Base-by-base conservation (phyloP, 371 early-diverging fungal genomes). In the Mucor lusitanicus region DNA sequence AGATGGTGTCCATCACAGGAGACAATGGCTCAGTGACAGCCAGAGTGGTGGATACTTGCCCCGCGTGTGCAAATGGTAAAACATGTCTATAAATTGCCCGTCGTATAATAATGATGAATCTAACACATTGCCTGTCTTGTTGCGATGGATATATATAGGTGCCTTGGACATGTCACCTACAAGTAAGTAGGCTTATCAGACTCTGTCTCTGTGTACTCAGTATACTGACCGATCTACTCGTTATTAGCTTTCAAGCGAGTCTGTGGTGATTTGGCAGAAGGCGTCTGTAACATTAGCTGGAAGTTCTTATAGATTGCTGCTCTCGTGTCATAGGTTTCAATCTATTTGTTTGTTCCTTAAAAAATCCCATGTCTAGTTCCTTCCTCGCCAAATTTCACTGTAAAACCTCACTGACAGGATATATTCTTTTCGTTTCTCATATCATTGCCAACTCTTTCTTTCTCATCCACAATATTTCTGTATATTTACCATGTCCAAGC, bases 31-130 rank as follows among this genome's bases (percentile, higher is more conserved):
- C 59, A 6, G 63, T 61, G 6, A 63, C 61, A 30, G 81, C 81
- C 25, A 66, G 68, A 42, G 71, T 81, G 11, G 77, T 74, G 3
- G 81, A 81, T 54, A 78, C 81, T 0, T 81, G 81, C 48, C 81
- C 81, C 28, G 15, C 44, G 19, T 81, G 81, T 61, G 57, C 65
- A 8, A 58, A 69, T 48, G 81, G 85, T 67, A 77, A 69, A 25
- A 42, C 50, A 44, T 44, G 30, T 32, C 46, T 53, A 48, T 40
- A 48, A 59, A 60, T 30, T 32, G 27, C 17, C 30, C 54, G 48
- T 30, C 25, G 23, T 68, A 42, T 50, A 50, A 30, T 59, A 37
- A 56, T 39, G 25, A 19, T 23, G 12, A 19, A 53, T 53, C 27
- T 53, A 27, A 53, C 53, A 53, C 53, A 53, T 53, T 53, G 9